Evolutionary conservation across 148 eudicot genomes (phyloP), one percentile per base, ranked within the genome.

Genomic region (Spergularia marina): DNA sequence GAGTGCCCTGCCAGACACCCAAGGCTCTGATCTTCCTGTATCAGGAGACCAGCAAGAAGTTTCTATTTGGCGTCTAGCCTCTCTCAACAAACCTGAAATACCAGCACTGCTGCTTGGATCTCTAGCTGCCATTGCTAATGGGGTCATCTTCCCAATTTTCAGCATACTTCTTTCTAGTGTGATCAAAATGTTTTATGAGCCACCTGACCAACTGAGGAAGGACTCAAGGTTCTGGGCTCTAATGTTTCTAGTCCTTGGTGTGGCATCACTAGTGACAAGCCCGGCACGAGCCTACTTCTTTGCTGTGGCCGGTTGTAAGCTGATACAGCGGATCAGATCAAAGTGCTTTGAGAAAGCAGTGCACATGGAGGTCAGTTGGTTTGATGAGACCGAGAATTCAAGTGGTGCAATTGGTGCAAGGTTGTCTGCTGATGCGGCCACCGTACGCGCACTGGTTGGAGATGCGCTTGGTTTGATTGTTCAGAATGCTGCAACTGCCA

Each of bases 341-440:
- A 77, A 83, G 80, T 88, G 90, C 62, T 91, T 91, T 68, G 83
- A 83, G 59, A 91, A 80, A 68, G 87, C 86, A 71, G 80, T 91
- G 44, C n/a, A 58, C 44, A 91, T 91, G 96, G 96, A 91, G 80
- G 80, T 91, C 20, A 73, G 88, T 67, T 91, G 93, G 93, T 91
- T 89, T 61, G 96, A 91, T 71, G 83, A 89, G 71, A 65, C 88
- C 0, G 82, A 86, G 51, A 82, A 91, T 78, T 86, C 97, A 3
- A 91, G 90, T 78, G 97, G 97, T 53, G 85, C 87, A 4, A 88
- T 91, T 57, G 97, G 97, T 56, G 89, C 97, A 39, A 86, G 89
- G 63, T 82, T 91, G 14, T 91, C 93, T 41, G 78, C 87, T 8
- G 90, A 91, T 84, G 97, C 97, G n/a, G 90, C 93, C 4, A 77